These are phyloP conservation scores for Aspergillus mulundensis DNA, from an alignment of 495 filamentous ascomycete species.

Conservation along the genomic window DNA sequence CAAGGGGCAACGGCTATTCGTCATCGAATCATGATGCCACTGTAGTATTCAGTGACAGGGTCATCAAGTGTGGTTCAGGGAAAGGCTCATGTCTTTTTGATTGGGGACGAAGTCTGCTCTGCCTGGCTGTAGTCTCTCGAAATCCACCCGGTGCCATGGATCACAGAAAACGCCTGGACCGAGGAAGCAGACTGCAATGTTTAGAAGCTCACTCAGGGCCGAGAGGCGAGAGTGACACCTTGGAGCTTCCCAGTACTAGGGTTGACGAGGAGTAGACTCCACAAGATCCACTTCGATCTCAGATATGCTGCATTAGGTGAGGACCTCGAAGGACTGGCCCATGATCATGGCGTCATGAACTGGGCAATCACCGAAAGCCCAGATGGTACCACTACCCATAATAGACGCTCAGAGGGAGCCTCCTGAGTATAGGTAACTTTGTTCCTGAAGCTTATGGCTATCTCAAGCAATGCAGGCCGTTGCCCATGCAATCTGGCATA, in stretches of 20 bases:
- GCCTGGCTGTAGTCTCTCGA: background rate
- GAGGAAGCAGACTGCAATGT: slow-evolving; percentile 5
- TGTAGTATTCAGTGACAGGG: slow-evolving; percentile 24
- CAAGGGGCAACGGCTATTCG: slow-evolving; percentile 4
- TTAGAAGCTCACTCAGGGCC: slow-evolving; percentile 12
- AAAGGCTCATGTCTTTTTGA: slow-evolving; percentile 3
- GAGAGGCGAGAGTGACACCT: slow-evolving; percentile 31
- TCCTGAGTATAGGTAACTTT: background rate
- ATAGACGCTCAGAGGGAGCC: background rate
- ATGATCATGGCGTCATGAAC: slow-evolving; percentile 15
- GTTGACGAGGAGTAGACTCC: slow-evolving; percentile 3
- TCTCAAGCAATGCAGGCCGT: background rate
- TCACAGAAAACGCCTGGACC: slow-evolving; percentile 20
- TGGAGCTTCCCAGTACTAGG: slow-evolving; percentile 22
- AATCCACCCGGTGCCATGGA: slow-evolving; percentile 19
- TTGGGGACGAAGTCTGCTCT: background rate
- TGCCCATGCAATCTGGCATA: background rate
- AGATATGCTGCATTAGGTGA: background rate
- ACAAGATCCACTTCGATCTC: slow-evolving; percentile 10
- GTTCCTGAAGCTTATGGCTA: background rate
- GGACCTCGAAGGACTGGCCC: background rate
- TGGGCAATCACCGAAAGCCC: background rate
- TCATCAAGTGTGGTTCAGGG: slow-evolving; percentile 5
- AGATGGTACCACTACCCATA: background rate
- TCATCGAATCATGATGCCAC: slow-evolving; percentile 21